Base-by-base conservation (phyloP, 1,284 basidiomycete species). In the Cronartium ribicola region DNA sequence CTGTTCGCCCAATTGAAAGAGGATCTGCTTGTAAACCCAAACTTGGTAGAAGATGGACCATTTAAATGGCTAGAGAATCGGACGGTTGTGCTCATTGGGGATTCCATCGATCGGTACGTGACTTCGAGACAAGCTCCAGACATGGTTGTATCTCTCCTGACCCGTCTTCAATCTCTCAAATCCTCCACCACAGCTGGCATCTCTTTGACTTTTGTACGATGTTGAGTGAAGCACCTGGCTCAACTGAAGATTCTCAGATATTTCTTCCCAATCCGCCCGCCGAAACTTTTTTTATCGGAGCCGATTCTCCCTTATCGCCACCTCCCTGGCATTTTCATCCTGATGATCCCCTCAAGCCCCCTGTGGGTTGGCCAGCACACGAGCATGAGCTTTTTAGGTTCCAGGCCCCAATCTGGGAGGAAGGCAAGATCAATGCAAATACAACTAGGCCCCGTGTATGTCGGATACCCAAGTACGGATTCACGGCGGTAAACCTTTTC, bases 181-280 rank as follows among this genome's bases (percentile, higher is more conserved):
- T 11, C 5, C 5, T 17, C n/a, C 13, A 11, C 10, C 7, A 8
- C 59, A 72, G 69, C 36, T 72, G 44, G 20, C 69, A 72, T 20
- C 61, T 63, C 29, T 37, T 72, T 41, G 69, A 72, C 44, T 72
- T 72, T 41, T 72, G 69, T 43, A 64, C 61, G 44, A 62, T 72
- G 37, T 36, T 72, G 40, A 63, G 36, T 5, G 61, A 61, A 60
- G 68, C 57, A 8, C 61, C 69, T 6, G 69, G 62, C 55, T 72
- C 61, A 7, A 65, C 69, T 13, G 46, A 51, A 48, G 0, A 57
- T 6, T 55, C 51, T 1, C 51, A n/a, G 29, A 55, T 55, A 3
- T 55, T 55, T 13, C 51, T 55, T 55, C 6, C n/a, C 29, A 20
- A 65, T 1, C 61, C 61, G 17, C 61, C 69, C 7, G 63, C 69